These are phyloP conservation scores for Solanum chacoense DNA, from an alignment of 305 asterid species.

Conservation along the genomic window DNA sequence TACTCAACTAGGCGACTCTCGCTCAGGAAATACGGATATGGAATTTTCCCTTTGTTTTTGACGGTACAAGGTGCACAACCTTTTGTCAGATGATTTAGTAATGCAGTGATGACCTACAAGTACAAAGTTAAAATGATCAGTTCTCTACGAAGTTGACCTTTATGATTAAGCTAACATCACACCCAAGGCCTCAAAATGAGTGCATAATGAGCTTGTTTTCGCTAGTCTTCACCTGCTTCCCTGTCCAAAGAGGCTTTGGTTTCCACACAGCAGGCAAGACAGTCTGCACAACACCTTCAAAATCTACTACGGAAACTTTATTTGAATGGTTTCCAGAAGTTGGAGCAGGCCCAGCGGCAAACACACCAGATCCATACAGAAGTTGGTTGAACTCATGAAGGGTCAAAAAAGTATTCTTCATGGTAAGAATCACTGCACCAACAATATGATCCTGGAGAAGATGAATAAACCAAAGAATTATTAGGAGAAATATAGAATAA, in stretches of 20 bases:
- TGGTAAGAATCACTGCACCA: conserved; percentile 73
- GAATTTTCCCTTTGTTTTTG: conserved; percentile 70
- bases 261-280: conserved; percentile 78
- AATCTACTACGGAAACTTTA: conserved; percentile 47
- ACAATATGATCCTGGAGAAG: conserved; percentile 86
- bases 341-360: conserved; percentile 32
- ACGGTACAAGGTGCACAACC: conserved; percentile 77
- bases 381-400: conserved; percentile 75
- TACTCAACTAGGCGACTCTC: conserved; percentile 23
- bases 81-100: conserved; percentile 71
- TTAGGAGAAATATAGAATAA: not conserved
- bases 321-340: conserved; percentile 20
- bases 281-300: conserved; percentile 52
- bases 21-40: conserved; percentile 55
- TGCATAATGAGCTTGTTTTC: not conserved
- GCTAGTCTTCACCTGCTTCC: conserved; percentile 74
- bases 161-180: not conserved
- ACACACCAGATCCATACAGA: conserved; percentile 86
- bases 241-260: conserved; percentile 98
- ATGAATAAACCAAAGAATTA: not conserved
- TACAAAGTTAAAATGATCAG: not conserved
- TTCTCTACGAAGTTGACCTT: not conserved
- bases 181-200: not conserved
- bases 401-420: conserved; percentile 79
- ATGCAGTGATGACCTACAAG: conserved; percentile 75